Evolutionary conservation across 495 filamentous ascomycete genomes (phyloP).

Genomic region (Penicillium waksmanii): DNA sequence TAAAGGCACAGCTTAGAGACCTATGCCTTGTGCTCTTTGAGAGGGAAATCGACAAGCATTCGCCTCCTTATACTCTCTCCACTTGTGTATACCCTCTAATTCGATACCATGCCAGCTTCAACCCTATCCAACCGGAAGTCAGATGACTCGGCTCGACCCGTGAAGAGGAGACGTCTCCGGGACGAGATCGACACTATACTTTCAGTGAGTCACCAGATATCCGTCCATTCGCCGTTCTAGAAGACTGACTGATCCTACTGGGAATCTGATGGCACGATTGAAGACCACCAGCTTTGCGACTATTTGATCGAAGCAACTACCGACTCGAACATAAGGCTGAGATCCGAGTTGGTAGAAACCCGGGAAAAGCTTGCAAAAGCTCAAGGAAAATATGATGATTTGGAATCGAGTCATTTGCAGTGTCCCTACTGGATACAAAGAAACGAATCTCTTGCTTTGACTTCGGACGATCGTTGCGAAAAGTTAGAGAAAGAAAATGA

Average conservation of each 20-base stretch:
- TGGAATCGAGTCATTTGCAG: conserved; percentile 4
- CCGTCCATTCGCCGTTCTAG: background rate
- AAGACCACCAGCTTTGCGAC: conserved; percentile 10
- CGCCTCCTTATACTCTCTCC: background rate
- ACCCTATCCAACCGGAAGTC: background rate
- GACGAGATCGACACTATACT: background rate
- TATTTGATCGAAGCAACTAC: background rate
- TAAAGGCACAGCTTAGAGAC: background rate
- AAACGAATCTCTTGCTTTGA: conserved; percentile 2
- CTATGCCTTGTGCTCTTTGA: background rate
- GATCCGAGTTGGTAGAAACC: background rate
- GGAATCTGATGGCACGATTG: conserved; percentile 6
- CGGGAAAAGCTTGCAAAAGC: background rate
- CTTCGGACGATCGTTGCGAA: conserved; percentile 2
- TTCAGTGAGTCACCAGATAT: background rate
- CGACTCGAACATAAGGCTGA: conserved; percentile 2
- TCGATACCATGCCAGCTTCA: background rate
- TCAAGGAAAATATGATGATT: background rate
- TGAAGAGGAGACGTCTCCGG: background rate
- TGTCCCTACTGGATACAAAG: conserved; percentile 7
- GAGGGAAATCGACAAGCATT: background rate
- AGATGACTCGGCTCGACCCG: background rate
- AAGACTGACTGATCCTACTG: background rate
- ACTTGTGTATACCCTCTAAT: background rate
- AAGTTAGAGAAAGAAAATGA: conserved; percentile 3